Evolutionary conservation across 139 green algal species (phyloP), one percentile per base, ranked within the genome.

Genomic region (Chlorella sp.): DNA sequence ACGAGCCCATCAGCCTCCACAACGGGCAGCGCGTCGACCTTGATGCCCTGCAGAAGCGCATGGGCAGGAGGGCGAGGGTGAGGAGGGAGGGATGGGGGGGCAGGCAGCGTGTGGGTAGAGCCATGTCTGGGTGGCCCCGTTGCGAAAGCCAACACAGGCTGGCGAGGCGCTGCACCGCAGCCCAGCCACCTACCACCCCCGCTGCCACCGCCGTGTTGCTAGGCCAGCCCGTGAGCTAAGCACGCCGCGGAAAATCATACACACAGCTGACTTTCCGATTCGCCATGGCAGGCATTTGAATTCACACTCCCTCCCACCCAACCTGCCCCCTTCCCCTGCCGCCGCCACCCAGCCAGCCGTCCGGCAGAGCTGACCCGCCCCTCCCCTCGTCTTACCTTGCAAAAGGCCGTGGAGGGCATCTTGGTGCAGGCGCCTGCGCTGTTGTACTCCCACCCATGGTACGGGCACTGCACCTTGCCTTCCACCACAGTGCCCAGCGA

Each of bases 381-480:
- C 48, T 9, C 48, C 48, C 48, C 48, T 53, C n/a, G 3, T 0
- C 79, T 14, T 79, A 90, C 87, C 88, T 88, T 92, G 93, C 95
- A 97, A 81, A 94, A 92, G 5, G 88, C 82, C 3, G 96, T 99
- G 39, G 93, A 97, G 26, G 98, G 98, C 98, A 99, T 99, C 91
- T 97, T 96, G 15, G 93, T 96, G 93, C 97, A 99, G 87, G 90
- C 66, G 26, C 98, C 98, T 2, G 81, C 57, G 2, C 89, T 93
- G 84, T 96, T 88, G 91, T 97, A 99, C 91, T 97, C 77, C 98
- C 98, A 99, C 66, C 97, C 83, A 87, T 99, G 97, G 93, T 99
- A 99, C 0, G 98, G 90, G 92, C 98, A 99, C 89, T 93, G 77
- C 19, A 97, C 86, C 83, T 93, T 87, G 36, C 93, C 91, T 2